These are phyloP conservation scores for Picea sitchensis DNA, from an alignment of 75 land plant species.

Conservation along the genomic window DNA sequence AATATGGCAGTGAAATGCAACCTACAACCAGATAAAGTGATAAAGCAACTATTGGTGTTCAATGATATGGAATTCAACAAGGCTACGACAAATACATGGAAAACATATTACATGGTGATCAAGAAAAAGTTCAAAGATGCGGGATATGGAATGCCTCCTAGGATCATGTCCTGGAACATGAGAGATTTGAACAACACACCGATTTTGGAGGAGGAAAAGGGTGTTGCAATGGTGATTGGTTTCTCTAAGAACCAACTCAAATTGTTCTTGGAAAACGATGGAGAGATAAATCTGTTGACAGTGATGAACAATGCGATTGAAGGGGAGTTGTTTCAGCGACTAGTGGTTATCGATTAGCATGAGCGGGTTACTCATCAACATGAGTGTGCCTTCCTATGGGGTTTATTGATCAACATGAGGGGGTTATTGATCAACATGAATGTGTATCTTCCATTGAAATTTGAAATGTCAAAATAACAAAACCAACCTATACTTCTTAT, in stretches of 20 bases:
- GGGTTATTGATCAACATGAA: too few relatives aligned
- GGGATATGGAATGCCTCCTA: conserved; percentile 11
- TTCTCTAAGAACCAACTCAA: conserved; percentile 67
- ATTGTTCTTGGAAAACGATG: conserved; percentile 33
- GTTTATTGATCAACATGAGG: too few relatives aligned
- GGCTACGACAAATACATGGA: conserved; percentile 19
- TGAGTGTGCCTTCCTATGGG: too few relatives aligned
- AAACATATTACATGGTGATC: conserved; percentile 55
- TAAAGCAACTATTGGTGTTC: conserved; percentile 70
- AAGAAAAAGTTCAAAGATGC: conserved; percentile 31
- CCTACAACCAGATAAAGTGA: conserved; percentile 44
- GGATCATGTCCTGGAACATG: conserved; percentile 74
- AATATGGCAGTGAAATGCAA: not conserved
- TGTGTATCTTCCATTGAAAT: too few relatives aligned
- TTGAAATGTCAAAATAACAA: too few relatives aligned
- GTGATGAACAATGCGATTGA: too few relatives aligned
- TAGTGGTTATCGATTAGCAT: too few relatives aligned
- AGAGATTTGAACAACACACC: conserved; percentile 54
- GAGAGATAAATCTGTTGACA: too few relatives aligned
- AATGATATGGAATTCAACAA: not conserved
- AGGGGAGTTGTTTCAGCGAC: too few relatives aligned
- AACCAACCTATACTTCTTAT: too few relatives aligned
- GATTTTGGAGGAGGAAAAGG: conserved; percentile 35
- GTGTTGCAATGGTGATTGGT: conserved; percentile 67
- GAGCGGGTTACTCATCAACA: too few relatives aligned